Conservation (phyloP, 1,284 basidiomycete species). For the Lentinula novae-zelandiae region DNA sequence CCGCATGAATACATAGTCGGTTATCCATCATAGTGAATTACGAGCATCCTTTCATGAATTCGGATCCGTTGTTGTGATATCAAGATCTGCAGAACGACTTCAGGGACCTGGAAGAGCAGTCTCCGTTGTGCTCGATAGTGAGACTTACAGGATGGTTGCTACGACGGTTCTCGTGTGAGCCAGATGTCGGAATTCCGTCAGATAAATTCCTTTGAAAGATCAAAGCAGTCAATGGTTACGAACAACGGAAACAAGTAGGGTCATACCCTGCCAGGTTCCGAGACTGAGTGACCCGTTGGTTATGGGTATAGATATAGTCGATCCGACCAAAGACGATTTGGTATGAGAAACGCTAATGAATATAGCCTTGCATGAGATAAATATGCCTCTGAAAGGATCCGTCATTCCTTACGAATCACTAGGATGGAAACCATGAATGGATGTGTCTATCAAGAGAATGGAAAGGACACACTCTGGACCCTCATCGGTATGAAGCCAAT, state of each 20-base stretch:
- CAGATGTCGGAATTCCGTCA: constrained; percentile 74
- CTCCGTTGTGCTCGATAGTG: background rate
- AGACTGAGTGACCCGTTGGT: constrained; percentile 78
- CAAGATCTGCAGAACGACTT: constrained; percentile 8
- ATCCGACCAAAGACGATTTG: constrained; percentile 82
- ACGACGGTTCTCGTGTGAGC: constrained; percentile 69
- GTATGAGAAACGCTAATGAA: constrained; percentile 78
- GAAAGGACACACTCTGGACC: constrained; percentile 71
- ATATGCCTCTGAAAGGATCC: background rate
- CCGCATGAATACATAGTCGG: background rate
- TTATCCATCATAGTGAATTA: background rate
- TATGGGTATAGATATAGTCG: constrained; percentile 82
- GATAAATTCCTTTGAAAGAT: constrained; percentile 61
- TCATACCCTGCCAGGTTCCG: constrained; percentile 86
- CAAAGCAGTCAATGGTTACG: background rate
- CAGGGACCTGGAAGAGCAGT: background rate
- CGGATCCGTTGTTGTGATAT: background rate
- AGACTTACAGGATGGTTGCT: constrained; percentile 75
- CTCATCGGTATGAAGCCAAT: constrained; percentile 89
- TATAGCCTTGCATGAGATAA: background rate
- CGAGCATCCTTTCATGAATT: background rate
- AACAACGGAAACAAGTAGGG: background rate
- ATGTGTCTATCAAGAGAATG: constrained; percentile 2
- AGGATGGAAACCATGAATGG: constrained; percentile 6
- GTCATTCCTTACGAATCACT: constrained; percentile 68